A percentile compares a stretch with the other conserved stretches of the same genome.
Evolutionary conservation across 2,329 filamentous ascomycete species (phyloP).

Genomic region (Aspergillus oerlinghausenensis): DNA sequence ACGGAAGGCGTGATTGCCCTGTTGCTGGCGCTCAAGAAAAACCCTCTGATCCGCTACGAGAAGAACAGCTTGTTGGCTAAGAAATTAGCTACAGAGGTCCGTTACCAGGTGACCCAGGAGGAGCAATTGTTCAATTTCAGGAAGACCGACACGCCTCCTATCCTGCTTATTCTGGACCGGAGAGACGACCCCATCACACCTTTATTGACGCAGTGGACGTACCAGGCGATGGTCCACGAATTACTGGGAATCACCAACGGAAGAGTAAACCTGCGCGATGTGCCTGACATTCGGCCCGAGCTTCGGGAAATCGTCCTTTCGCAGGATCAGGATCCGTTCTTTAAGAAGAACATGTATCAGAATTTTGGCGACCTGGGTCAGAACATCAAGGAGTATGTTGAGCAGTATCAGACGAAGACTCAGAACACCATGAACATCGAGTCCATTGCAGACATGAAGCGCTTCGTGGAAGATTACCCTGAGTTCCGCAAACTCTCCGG

Average conservation of each 20-base stretch:
- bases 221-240: slow-evolving; percentile 99
- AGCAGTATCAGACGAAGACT: slow-evolving; percentile 97
- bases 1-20: slow-evolving; percentile 83
- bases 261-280: slow-evolving; percentile 79
- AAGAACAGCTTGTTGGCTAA: slow-evolving; percentile 86
- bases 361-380: slow-evolving; percentile 95
- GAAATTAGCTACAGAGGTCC: slow-evolving; percentile 87
- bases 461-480: slow-evolving; percentile 97
- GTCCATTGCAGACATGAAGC: slow-evolving; percentile 97
- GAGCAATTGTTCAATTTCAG: slow-evolving; percentile 96
- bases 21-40: slow-evolving; percentile 89
- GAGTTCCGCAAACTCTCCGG: slow-evolving; percentile 96
- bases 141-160: slow-evolving; percentile 88
- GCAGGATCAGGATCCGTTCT: slow-evolving; percentile 96
- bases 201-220: slow-evolving; percentile 94
- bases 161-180: slow-evolving; percentile 83
- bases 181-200: slow-evolving; percentile 94
- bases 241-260: slow-evolving; percentile 90
- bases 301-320: slow-evolving; percentile 91
- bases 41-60: slow-evolving; percentile 87
- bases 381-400: slow-evolving; percentile 98
- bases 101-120: slow-evolving; percentile 91
- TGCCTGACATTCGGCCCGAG: slow-evolving; percentile 80
- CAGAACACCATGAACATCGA: slow-evolving; percentile 94
- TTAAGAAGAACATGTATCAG: slow-evolving; percentile 98